These are phyloP conservation scores for Mycena haematopus DNA, from an alignment of 768 basidiomycete species.

Conservation along the genomic window DNA sequence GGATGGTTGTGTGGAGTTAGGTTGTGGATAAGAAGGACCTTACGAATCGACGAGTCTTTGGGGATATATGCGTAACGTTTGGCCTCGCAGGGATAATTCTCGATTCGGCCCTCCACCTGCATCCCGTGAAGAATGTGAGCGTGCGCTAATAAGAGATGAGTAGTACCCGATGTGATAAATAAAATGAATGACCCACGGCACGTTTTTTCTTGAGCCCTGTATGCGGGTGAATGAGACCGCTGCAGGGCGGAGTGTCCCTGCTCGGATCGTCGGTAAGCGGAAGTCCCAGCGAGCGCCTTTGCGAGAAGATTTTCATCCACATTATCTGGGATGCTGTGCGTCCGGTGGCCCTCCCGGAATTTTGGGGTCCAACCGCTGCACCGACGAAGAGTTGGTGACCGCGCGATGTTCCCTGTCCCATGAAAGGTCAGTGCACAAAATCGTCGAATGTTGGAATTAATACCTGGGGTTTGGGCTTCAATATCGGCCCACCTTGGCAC, in stretches of 20 bases:
- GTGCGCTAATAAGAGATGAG: neutral
- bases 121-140: constrained; percentile 11
- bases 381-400: constrained; percentile 3
- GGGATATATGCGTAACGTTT: constrained; percentile 2
- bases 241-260: constrained; percentile 12
- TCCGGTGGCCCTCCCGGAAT: neutral
- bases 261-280: constrained; percentile 3
- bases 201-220: constrained; percentile 2
- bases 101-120: neutral
- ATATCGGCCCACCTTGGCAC: constrained; percentile 3
- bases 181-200: too few relatives aligned
- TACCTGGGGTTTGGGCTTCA: constrained; percentile 8
- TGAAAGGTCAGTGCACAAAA: neutral
- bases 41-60: neutral
- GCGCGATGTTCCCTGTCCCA: neutral
- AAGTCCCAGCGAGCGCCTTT: neutral
- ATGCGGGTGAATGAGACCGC: constrained; percentile 9
- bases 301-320: constrained; percentile 13
- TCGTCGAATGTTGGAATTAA: neutral
- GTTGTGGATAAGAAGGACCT: constrained; percentile 10
- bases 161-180: neutral
- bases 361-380: constrained; percentile 8
- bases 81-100: neutral
- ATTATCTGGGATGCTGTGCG: constrained; percentile 1
- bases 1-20: constrained; percentile 4